Conservation (phyloP, 1,139 yeast genomes). For the Zhuliangozyma parablackwelliae region DNA sequence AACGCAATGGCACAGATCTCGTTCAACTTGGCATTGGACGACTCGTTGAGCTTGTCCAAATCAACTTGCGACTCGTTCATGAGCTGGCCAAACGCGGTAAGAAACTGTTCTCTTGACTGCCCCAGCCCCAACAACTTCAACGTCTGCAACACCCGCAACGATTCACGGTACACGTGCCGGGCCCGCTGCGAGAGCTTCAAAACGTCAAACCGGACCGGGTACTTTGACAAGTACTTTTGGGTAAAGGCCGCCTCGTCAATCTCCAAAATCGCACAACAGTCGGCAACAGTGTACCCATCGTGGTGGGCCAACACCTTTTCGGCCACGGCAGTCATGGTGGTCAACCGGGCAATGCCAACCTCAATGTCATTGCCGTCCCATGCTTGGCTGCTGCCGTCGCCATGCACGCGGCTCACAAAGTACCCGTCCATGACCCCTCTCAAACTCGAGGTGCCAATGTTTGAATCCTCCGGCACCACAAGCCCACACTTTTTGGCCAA, state of each 20-base stretch:
- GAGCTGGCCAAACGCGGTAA: slow-evolving; percentile 44
- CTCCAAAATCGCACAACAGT: slow-evolving; percentile 45
- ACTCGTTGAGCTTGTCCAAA: slow-evolving; percentile 44
- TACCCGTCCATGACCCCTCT: slow-evolving; percentile 60
- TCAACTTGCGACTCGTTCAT: slow-evolving; percentile 61
- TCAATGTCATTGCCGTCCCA: slow-evolving; percentile 49
- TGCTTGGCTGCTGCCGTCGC: slow-evolving; percentile 12
- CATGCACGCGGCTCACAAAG: slow-evolving; percentile 28
- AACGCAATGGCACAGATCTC: slow-evolving; percentile 51
- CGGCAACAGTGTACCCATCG: slow-evolving; percentile 48
- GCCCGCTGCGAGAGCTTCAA: slow-evolving; percentile 58
- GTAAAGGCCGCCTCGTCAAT: slow-evolving; percentile 41
- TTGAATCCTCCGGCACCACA: slow-evolving; percentile 46
- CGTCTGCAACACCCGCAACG: slow-evolving; percentile 55
- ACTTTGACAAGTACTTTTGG: slow-evolving; percentile 43
- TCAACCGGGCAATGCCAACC: slow-evolving; percentile 39
- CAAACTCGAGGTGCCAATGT: slow-evolving; percentile 47
- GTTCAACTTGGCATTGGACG: slow-evolving; percentile 54
- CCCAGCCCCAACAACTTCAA: slow-evolving; percentile 28
- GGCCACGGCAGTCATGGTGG: slow-evolving; percentile 36
- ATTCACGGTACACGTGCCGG: slow-evolving; percentile 61
- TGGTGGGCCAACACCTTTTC: slow-evolving; percentile 18
- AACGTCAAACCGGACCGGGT: slow-evolving; percentile 53
- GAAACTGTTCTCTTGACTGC: slow-evolving; percentile 17
- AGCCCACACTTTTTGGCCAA: slow-evolving; percentile 48